Percentiles rank a stretch among this genome's conserved stretches.
Conservation (phyloP, 192 early-diverging fungal species). For the Dispira parvispora region DNA sequence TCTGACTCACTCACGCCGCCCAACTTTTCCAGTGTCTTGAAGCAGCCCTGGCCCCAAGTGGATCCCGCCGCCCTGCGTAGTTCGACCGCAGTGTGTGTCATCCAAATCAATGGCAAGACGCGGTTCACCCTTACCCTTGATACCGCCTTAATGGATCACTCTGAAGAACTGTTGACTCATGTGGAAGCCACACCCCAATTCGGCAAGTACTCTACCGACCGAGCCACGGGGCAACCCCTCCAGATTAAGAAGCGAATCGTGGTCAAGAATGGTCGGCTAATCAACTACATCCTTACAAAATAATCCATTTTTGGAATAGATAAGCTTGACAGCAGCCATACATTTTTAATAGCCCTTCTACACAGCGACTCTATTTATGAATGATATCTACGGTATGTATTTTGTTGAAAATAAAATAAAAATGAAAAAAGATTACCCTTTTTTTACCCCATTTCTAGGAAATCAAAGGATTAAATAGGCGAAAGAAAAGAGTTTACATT, state of each 20-base stretch:
- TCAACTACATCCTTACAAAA: conserved; percentile 52
- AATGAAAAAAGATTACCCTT: too few relatives aligned
- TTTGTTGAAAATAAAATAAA: too few relatives aligned
- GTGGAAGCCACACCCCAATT: conserved; percentile 24
- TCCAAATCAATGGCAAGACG: conserved; percentile 53
- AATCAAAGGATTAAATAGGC: too few relatives aligned
- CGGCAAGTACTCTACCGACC: conserved; percentile 36
- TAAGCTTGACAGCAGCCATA: too few relatives aligned
- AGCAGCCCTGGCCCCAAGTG: conserved; percentile 35
- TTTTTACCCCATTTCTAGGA: too few relatives aligned
- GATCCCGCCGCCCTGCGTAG: conserved; percentile 24
- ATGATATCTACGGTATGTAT: too few relatives aligned
- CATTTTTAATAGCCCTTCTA: too few relatives aligned
- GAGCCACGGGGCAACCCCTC: conserved; percentile 13
- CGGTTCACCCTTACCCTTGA: conserved; percentile 41
- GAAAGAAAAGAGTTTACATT: too few relatives aligned
- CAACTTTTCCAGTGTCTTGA: conserved; percentile 26
- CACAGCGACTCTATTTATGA: too few relatives aligned
- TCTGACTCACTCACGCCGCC: neutral
- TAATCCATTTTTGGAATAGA: neutral
- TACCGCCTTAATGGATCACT: conserved; percentile 16
- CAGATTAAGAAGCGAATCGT: conserved; percentile 39
- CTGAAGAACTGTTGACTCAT: conserved; percentile 22
- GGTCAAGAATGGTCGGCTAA: conserved; percentile 48
- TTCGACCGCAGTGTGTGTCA: neutral